A percentile compares a stretch with the other conserved stretches of the same genome.
Conservation (phyloP, 1,139 yeast species). For the Saccharomyces hybrid region DNA sequence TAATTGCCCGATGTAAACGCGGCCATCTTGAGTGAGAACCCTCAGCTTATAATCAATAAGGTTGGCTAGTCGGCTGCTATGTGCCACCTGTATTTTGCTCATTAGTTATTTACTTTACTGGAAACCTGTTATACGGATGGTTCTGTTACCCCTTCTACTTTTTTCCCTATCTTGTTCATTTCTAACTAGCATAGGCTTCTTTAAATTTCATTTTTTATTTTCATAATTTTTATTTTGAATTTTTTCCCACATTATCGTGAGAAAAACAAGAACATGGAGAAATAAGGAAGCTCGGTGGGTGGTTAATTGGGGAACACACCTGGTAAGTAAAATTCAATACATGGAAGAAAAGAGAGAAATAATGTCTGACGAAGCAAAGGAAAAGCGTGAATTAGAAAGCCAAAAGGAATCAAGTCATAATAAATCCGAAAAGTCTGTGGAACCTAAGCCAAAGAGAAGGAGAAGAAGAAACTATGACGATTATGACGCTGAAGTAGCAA, state of each 20-base stretch:
- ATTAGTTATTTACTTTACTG: constrained; percentile 2
- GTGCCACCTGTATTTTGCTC: constrained; percentile 19
- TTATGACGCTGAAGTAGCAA: constrained; percentile 37
- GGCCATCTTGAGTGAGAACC: constrained; percentile 65
- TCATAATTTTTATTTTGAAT: background rate
- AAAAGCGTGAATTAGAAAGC: constrained; percentile 6
- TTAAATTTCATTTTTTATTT: background rate
- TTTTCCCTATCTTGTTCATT: background rate
- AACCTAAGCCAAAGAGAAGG: constrained; percentile 28
- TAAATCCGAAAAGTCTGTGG: constrained; percentile 12
- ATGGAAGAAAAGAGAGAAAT: background rate
- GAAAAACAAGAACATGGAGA: background rate
- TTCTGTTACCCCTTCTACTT: background rate
- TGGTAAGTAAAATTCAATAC: background rate
- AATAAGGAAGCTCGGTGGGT: background rate
- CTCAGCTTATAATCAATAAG: constrained; percentile 67
- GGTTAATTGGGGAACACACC: background rate
- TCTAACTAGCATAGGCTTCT: background rate
- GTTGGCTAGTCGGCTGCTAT: constrained; percentile 45
- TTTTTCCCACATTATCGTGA: background rate
- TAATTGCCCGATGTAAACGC: constrained; percentile 71
- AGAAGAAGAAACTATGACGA: constrained; percentile 49
- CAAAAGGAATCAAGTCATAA: constrained; percentile 13
- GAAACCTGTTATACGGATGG: background rate
- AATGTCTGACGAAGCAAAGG: constrained; percentile 13